Evolutionary conservation across 495 filamentous ascomycete genomes (phyloP), one percentile per base, ranked within the genome.

Genomic region (Neurospora pannonica): DNA sequence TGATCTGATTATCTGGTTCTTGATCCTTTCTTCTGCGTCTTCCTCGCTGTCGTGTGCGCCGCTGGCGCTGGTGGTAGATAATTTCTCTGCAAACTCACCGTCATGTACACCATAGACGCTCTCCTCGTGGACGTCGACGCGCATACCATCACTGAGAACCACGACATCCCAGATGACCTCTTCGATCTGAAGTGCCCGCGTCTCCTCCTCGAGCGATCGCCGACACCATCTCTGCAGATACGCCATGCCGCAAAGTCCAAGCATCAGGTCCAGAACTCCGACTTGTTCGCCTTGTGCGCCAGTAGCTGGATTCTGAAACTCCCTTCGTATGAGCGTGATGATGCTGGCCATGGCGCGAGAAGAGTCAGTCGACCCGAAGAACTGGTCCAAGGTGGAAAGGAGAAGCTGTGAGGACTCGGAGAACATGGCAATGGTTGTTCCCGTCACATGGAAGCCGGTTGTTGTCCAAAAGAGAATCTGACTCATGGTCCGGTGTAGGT

Each of bases 131-230:
- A 92, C 84, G 78, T 92, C 91, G 34, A 88, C 88, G 43, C 89
- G 83, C 48, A 84, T 80, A 1, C 90, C 90, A 75, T 90, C 87
- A 75, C 91, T 88, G 24, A 92, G 78, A 38, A 94, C 89, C 62
- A 94, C 90, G n/a, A 93, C 89, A 83, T 95, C 92, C 92, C 92
- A 95, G 11, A 94, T 85, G 36, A 88, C 82, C 77, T 93, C 92
- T 70, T 91, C 87, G 15, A 86, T 86, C 62, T 84, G 81, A 38
- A 85, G 84, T 2, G 85, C 82, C 21, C 84, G 86, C 21, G 83
- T 79, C 38, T 90, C 85, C 70, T 87, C 83, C 72, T 91, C 87
- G 24, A 89, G 88, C 71, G 87, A 85, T 43, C 85, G 88, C 73
- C 85, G 87, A 40, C 91, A 91, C 86, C 89, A 89, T 38, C 88